phyloP scores from a whole-genome alignment of 345 rosid genomes.

The Salix purpurea region DNA sequence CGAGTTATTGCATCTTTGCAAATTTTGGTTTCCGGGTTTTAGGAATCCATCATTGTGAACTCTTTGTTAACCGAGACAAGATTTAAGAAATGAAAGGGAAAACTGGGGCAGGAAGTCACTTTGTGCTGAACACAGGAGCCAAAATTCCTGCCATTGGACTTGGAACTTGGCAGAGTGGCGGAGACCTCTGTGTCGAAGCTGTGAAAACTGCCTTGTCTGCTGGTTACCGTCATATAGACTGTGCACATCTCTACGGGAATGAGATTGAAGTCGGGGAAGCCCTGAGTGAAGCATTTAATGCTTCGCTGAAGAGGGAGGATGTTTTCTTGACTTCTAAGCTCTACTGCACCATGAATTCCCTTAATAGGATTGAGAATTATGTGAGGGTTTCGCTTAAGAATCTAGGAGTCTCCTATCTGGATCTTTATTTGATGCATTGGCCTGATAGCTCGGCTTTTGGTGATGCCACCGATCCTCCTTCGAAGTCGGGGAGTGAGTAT shows the following conservation, averaged over 20 bases:
- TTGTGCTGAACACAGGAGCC: constrained; percentile 54
- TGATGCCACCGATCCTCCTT: constrained; percentile 64
- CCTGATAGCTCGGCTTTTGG: constrained; percentile 58
- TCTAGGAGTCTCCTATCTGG: constrained; percentile 54
- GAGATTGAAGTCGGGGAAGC: constrained; percentile 62
- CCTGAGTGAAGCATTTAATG: constrained; percentile 41
- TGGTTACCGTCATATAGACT: constrained; percentile 60
- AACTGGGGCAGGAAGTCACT: constrained; percentile 34
- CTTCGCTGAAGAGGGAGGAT: constrained; percentile 44
- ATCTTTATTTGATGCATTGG: constrained; percentile 68
- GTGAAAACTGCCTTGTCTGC: constrained; percentile 50
- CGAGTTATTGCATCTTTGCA: neutral
- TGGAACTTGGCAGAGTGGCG: constrained; percentile 65
- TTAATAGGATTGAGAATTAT: constrained; percentile 60
- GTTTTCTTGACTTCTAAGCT: constrained; percentile 57
- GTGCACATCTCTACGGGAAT: constrained; percentile 63
- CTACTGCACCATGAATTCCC: constrained; percentile 58
- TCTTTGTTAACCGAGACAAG: neutral
- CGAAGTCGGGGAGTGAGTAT: constrained; percentile 48
- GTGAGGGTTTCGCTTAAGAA: constrained; percentile 56
- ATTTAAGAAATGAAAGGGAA: constrained; percentile 41
- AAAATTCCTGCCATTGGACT: constrained; percentile 58
- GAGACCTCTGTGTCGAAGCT: constrained; percentile 54
- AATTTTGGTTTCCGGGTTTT: constrained; percentile 7
- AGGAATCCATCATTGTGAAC: neutral